Percentiles rank a stretch among this genome's conserved stretches.
Evolutionary conservation across 169 alveolate species (phyloP).

Genomic region (Prorocentrum cordatum): DNA sequence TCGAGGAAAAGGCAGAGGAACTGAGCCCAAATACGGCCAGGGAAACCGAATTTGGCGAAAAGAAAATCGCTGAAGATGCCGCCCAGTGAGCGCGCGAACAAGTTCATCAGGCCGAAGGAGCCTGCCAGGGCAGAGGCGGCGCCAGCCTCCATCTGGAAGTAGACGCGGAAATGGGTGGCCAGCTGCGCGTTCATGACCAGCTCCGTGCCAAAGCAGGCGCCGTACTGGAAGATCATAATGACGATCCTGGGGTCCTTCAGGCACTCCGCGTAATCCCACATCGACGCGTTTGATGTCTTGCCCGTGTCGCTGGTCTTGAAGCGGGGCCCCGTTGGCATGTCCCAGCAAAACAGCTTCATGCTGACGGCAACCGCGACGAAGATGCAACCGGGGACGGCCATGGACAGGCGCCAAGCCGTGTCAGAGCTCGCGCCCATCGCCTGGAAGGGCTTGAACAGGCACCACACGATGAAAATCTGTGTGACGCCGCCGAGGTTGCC

Average conservation of each 20-base stretch:
- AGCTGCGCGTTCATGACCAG: slow-evolving; percentile 21
- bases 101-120: slow-evolving; percentile 39
- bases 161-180: slow-evolving; percentile 31
- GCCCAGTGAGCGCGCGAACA: slow-evolving; percentile 42
- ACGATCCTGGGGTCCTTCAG: neutral
- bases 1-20: slow-evolving; percentile 29
- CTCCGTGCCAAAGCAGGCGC: neutral
- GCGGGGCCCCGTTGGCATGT: slow-evolving; percentile 6
- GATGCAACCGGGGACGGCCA: neutral
- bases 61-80: slow-evolving; percentile 41
- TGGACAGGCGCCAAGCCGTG: slow-evolving; percentile 21
- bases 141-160: neutral
- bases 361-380: neutral
- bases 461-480: slow-evolving; percentile 4
- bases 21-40: slow-evolving; percentile 46
- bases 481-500: slow-evolving; percentile 40
- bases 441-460: neutral
- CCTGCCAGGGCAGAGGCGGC: slow-evolving; percentile 25
- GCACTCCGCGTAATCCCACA: neutral
- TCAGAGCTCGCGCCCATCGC: neutral
- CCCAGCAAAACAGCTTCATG: slow-evolving; percentile 32
- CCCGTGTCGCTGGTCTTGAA: slow-evolving; percentile 15
- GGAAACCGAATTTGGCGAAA: slow-evolving; percentile 6
- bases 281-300: slow-evolving; percentile 20
- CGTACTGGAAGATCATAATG: slow-evolving; percentile 1